Evolutionary conservation across 257 asterid genomes (phyloP).

Genomic region (Solanum stenotomum): DNA sequence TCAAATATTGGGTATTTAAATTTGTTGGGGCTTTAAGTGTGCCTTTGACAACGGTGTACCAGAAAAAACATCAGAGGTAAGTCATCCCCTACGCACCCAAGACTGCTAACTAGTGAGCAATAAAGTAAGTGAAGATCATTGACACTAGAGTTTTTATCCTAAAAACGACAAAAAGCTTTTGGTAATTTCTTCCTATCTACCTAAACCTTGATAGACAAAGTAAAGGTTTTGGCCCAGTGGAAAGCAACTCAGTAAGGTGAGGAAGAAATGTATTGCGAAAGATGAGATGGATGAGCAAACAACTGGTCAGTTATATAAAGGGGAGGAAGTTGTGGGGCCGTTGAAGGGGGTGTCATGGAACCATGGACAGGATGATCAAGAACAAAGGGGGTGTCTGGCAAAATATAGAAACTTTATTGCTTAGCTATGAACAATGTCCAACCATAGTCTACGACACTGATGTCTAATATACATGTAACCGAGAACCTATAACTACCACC

Average conservation of each 20-base stretch:
- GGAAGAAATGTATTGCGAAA: too few species aligned
- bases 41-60: too few species aligned
- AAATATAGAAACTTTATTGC: neutral
- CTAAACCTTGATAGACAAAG: neutral
- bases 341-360: neutral
- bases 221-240: too few species aligned
- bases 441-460: neutral
- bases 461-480: too few species aligned
- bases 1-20: too few species aligned
- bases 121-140: neutral
- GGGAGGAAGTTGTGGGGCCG: too few species aligned
- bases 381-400: neutral
- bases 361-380: neutral
- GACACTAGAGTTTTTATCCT: neutral
- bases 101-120: neutral
- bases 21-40: neutral
- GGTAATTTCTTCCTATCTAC: neutral
- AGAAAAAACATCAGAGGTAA: too few species aligned
- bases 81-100: too few species aligned
- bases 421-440: neutral
- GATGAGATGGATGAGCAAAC: neutral
- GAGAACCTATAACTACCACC: neutral
- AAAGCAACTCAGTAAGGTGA: too few species aligned
- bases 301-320: neutral
- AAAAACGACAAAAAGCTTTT: too few species aligned